Evolutionary conservation across 1,284 basidiomycete species (phyloP).

Genomic region (Puccinia novopanici): DNA sequence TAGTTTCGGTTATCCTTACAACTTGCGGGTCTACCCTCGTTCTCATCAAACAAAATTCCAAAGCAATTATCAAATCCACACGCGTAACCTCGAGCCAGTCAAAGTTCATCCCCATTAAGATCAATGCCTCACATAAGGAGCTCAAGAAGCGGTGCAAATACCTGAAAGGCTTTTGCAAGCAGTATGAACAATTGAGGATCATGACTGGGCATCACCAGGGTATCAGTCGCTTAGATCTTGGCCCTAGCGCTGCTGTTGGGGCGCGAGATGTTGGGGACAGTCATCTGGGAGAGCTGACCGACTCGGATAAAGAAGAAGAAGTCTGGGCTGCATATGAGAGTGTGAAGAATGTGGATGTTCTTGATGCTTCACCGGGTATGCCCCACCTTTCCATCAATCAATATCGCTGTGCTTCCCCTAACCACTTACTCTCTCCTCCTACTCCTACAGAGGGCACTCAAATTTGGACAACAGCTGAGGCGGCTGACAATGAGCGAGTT

Average conservation of each 20-base stretch:
- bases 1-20: too few relatives aligned
- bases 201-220: conserved; percentile 96
- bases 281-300: conserved; percentile 64
- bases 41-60: too few relatives aligned
- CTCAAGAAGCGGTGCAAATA: conserved; percentile 86
- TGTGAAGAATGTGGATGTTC: conserved; percentile 90
- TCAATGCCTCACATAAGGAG: conserved; percentile 84
- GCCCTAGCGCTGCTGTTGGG: conserved; percentile 62
- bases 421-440: not conserved
- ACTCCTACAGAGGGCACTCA: conserved; percentile 79
- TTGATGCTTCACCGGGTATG: conserved; percentile 84
- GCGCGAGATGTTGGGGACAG: conserved; percentile 52
- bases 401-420: not conserved
- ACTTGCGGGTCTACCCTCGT: too few relatives aligned
- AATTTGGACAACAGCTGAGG: conserved; percentile 95
- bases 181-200: conserved; percentile 93
- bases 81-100: conserved; percentile 58
- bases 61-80: conserved; percentile 53
- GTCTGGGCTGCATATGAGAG: conserved; percentile 92
- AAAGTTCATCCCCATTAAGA: conserved; percentile 96
- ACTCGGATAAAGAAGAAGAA: conserved; percentile 88
- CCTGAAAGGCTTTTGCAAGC: conserved; percentile 87
- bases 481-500: conserved; percentile 95
- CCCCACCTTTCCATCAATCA: not conserved
- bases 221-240: conserved; percentile 71